Conservation (phyloP, 306 rosid species). For the Cucurbita ficifolia region DNA sequence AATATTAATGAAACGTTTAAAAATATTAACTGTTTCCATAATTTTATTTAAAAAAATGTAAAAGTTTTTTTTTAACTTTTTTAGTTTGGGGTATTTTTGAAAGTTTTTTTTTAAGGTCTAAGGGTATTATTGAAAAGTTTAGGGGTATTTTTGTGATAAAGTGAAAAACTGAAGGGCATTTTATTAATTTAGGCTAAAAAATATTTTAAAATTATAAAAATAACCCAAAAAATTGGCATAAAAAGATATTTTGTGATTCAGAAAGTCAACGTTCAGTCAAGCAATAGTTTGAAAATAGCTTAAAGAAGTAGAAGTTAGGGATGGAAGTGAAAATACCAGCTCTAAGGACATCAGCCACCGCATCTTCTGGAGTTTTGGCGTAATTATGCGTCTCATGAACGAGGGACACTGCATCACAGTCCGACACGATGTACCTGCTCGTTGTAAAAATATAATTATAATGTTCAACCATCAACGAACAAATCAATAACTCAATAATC, state of each 20-base stretch:
- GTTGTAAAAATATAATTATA: background rate
- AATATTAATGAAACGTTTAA: no score
- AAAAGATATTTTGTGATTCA: background rate
- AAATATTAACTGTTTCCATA: no score
- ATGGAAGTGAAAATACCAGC: slow-evolving; percentile 33
- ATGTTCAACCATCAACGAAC: no score
- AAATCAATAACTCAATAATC: no score
- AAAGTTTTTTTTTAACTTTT: no score
- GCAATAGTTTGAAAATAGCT: background rate
- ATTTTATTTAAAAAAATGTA: no score
- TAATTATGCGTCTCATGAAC: slow-evolving; percentile 36
- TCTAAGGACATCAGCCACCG: slow-evolving; percentile 55
- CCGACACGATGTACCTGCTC: slow-evolving; percentile 68
- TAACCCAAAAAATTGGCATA: background rate
- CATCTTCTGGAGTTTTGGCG: slow-evolving; percentile 63
- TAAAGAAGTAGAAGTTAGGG: background rate
- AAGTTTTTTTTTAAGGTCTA: no score
- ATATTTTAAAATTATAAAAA: background rate
- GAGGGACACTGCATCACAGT: slow-evolving; percentile 70
- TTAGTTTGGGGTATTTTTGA: no score
- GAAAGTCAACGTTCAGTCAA: background rate
- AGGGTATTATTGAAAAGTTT: no score
- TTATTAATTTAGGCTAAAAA: no score
- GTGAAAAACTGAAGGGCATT: no score
- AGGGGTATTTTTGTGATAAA: no score